Evolutionary conservation across 768 basidiomycete genomes (phyloP).

Genomic region (Phaffia tasmanica): DNA sequence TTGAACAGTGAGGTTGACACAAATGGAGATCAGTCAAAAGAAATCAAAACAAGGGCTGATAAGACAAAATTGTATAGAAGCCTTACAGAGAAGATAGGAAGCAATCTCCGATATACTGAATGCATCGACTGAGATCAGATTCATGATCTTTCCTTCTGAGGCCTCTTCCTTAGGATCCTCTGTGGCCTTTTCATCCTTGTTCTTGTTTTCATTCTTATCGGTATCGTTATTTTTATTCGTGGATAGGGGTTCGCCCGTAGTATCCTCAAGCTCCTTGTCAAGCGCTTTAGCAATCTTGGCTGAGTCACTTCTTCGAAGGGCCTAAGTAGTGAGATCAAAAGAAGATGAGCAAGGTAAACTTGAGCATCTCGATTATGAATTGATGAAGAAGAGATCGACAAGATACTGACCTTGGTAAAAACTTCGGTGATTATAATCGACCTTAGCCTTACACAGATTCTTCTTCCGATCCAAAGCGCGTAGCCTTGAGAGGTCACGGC

Average conservation of each 20-base stretch:
- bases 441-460: constrained; percentile 37
- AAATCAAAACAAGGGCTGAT: neutral
- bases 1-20: too few species aligned
- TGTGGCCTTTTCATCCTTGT: constrained; percentile 25
- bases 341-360: neutral
- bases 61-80: constrained; percentile 30
- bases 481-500: constrained; percentile 32
- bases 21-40: too few species aligned
- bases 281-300: constrained; percentile 32
- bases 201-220: neutral
- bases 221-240: constrained; percentile 2
- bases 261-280: neutral
- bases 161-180: constrained; percentile 15
- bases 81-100: constrained; percentile 23
- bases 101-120: constrained; percentile 35
- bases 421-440: constrained; percentile 40
- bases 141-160: constrained; percentile 36
- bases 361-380: too few species aligned
- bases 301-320: constrained; percentile 38
- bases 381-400: too few species aligned
- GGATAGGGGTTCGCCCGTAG: neutral
- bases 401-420: constrained; percentile 32
- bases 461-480: constrained; percentile 38
- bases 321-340: constrained; percentile 23
- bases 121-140: constrained; percentile 37